phyloP scores from a whole-genome alignment of 176 grass and related monocot genomes.

The Rhynchospora tenuis region DNA sequence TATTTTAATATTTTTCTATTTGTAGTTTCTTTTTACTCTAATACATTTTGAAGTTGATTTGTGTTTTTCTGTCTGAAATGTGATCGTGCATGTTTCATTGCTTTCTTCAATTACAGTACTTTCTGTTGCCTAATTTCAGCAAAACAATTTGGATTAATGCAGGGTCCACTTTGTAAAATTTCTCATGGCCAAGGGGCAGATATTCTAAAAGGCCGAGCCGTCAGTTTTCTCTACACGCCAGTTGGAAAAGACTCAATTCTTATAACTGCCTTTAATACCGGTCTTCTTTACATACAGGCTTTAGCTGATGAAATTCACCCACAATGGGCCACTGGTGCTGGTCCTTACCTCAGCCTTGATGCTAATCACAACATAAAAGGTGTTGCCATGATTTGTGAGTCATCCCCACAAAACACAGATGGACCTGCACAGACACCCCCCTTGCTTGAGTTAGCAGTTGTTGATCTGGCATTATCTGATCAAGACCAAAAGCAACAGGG shows the following conservation, averaged over 20 bases:
- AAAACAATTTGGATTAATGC: slow-evolving; percentile 31
- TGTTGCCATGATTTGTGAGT: slow-evolving; percentile 87
- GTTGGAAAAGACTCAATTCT: slow-evolving; percentile 87
- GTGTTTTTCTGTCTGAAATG: not conserved
- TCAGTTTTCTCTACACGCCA: slow-evolving; percentile 76
- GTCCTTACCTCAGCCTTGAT: slow-evolving; percentile 51
- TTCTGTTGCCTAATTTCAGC: not conserved
- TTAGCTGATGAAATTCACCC: slow-evolving; percentile 96
- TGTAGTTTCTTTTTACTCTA: no score
- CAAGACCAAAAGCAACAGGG: slow-evolving; percentile 31
- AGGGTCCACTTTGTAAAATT: slow-evolving; percentile 85
- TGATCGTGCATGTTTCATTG: not conserved
- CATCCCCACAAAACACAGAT: slow-evolving; percentile 39
- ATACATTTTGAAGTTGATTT: not conserved
- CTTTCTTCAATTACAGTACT: not conserved
- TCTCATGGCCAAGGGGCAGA: slow-evolving; percentile 40
- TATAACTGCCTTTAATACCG: slow-evolving; percentile 74
- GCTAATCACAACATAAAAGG: slow-evolving; percentile 52
- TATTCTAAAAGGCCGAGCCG: slow-evolving; percentile 56
- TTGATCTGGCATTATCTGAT: slow-evolving; percentile 55
- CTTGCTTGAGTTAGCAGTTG: slow-evolving; percentile 72
- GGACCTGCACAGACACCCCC: slow-evolving; percentile 56
- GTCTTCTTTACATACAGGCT: slow-evolving; percentile 79
- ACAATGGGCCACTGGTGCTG: slow-evolving; percentile 52
- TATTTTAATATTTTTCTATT: not conserved